Conservation (phyloP, 352 stramenopile genomes). For the Globisporangium splendens region DNA sequence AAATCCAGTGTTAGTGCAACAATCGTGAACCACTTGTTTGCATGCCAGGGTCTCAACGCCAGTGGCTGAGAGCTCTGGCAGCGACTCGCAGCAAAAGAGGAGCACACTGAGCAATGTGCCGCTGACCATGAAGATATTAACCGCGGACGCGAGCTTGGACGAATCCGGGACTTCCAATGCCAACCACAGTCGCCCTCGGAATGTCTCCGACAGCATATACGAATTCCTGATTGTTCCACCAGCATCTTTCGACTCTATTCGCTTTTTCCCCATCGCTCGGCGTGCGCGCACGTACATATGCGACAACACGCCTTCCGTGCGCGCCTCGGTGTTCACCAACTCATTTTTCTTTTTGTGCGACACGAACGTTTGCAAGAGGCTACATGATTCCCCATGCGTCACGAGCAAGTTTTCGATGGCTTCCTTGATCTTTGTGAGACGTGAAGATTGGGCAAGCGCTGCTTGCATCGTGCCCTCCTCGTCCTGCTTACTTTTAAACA, state of each 20-base stretch:
- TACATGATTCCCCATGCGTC: conserved; percentile 34
- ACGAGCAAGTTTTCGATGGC: conserved; percentile 31
- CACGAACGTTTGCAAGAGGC: conserved; percentile 45
- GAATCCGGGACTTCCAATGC: conserved; percentile 62
- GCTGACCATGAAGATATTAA: conserved; percentile 60
- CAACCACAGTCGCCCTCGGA: conserved; percentile 49
- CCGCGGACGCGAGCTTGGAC: conserved; percentile 29
- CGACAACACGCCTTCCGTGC: conserved; percentile 30
- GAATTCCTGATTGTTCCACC: not conserved
- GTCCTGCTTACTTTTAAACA: conserved; percentile 15
- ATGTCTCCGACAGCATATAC: conserved; percentile 18
- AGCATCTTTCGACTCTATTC: not conserved
- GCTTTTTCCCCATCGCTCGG: conserved; percentile 10
- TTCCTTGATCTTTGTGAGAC: conserved; percentile 46
- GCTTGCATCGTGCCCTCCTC: conserved; percentile 21
- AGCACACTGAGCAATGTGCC: conserved; percentile 60
- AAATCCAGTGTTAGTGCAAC: conserved; percentile 39
- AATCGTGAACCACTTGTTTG: conserved; percentile 42
- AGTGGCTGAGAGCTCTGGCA: conserved; percentile 53
- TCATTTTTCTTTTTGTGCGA: conserved; percentile 38
- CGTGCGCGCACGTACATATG: conserved; percentile 43
- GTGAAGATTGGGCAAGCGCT: conserved; percentile 27
- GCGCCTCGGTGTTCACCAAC: not conserved
- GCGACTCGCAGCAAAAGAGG: conserved; percentile 66
- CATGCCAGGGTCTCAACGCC: conserved; percentile 44